These are phyloP conservation scores for Chalaropsis thielavioides DNA, from an alignment of 2,329 filamentous ascomycete species.

Conservation along the genomic window DNA sequence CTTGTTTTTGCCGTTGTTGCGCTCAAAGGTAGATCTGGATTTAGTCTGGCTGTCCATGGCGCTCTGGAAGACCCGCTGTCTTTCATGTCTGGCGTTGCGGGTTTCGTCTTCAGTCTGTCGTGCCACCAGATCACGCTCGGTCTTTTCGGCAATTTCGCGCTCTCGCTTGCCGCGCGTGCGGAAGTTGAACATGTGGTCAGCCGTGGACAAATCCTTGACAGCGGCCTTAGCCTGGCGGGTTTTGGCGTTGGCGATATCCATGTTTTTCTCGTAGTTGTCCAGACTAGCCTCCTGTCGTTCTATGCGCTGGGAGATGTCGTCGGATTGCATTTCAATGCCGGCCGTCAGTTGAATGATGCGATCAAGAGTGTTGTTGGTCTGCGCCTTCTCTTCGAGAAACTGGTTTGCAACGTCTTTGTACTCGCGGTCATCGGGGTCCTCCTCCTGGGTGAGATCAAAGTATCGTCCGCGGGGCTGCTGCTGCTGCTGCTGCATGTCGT, in stretches of 20 bases:
- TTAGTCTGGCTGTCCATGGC: conserved; percentile 10
- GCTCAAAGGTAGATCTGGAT: conserved; percentile 8
- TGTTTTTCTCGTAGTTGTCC: conserved; percentile 67
- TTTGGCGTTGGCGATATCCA: conserved; percentile 65
- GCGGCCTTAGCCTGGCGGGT: conserved; percentile 65
- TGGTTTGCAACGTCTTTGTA: conserved; percentile 43
- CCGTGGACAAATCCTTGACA: conserved; percentile 65
- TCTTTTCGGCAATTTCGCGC: conserved; percentile 55
- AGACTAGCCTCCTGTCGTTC: conserved; percentile 61
- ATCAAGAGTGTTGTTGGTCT: conserved; percentile 18
- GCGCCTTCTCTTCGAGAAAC: conserved; percentile 40
- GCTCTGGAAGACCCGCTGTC: conserved; percentile 25
- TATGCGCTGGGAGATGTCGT: conserved; percentile 60
- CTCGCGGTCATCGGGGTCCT: conserved; percentile 60
- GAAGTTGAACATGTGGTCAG: conserved; percentile 71
- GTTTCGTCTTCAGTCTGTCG: conserved; percentile 13
- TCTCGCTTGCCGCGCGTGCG: conserved; percentile 47
- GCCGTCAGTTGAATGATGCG: conserved; percentile 48
- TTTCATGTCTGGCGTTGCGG: conserved; percentile 11
- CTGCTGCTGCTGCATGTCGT: conserved; percentile 32
- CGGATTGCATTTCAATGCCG: conserved; percentile 54
- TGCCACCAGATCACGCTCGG: conserved; percentile 34
- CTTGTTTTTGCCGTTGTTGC: conserved; percentile 30
- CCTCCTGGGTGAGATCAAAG: conserved; percentile 59
- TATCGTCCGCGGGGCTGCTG: conserved; percentile 47